A percentile compares a stretch with the other conserved stretches of the same genome.
Conservation (phyloP, 768 basidiomycete genomes). For the Kwoniella shandongensis region DNA sequence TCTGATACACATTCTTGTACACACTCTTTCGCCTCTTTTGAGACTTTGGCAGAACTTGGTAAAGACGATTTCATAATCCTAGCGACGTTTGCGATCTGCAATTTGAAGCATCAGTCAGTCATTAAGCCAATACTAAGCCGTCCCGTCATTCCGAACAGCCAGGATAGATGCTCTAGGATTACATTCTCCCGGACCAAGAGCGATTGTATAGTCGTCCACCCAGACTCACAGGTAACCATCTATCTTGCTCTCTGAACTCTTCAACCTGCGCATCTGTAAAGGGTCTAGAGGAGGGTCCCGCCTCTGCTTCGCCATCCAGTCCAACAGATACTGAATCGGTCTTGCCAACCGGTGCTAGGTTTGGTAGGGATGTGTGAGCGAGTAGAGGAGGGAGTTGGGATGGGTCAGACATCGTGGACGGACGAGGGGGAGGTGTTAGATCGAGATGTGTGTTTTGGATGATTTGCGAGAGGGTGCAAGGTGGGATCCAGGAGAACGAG, state of each 20-base stretch:
- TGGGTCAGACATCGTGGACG: neutral
- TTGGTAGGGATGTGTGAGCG: conserved; percentile 11
- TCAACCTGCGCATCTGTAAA: conserved; percentile 90
- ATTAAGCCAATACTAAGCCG: neutral
- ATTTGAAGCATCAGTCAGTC: neutral
- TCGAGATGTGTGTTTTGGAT: neutral
- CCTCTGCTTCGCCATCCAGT: neutral
- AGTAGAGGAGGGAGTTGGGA: neutral
- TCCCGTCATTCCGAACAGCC: conserved; percentile 1
- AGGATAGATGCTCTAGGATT: too few species aligned
- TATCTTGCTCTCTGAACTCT: conserved; percentile 91
- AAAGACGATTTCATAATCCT: conserved; percentile 94
- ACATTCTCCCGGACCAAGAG: too few species aligned
- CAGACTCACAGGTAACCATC: conserved; percentile 76
- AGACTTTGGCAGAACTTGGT: conserved; percentile 87
- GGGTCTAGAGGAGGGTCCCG: conserved; percentile 14
- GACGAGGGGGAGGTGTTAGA: neutral
- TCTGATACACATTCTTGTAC: conserved; percentile 98
- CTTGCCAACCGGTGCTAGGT: conserved; percentile 19
- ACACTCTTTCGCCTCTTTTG: conserved; percentile 97
- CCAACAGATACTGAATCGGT: conserved; percentile 1
- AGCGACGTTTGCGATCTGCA: conserved; percentile 93
- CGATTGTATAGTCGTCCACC: too few species aligned
- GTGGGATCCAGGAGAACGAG: neutral
- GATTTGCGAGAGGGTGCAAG: neutral